Evolutionary conservation across 192 early-diverging fungal genomes (phyloP).

Genomic region (Coemansia sp.): DNA sequence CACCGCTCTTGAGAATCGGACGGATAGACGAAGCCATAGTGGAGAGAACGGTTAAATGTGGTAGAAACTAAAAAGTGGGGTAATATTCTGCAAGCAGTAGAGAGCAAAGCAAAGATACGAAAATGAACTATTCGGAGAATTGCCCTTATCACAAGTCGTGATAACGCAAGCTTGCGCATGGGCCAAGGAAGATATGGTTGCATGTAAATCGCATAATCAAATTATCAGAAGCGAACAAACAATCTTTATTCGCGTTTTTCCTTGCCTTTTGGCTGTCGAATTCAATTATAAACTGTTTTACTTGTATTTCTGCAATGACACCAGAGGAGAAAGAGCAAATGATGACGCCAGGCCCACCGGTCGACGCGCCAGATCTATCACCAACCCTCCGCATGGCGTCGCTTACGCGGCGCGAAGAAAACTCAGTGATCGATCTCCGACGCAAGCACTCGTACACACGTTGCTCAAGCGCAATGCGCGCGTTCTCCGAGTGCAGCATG

Average conservation of each 20-base stretch:
- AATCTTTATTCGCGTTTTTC: not conserved
- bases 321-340: constrained; percentile 37
- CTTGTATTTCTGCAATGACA: constrained; percentile 11
- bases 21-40: constrained; percentile 39
- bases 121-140: not conserved
- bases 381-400: constrained; percentile 35
- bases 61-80: not conserved
- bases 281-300: too few relatives aligned
- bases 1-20: constrained; percentile 47
- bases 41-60: not conserved
- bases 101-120: constrained; percentile 8
- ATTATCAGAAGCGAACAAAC: not conserved
- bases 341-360: constrained; percentile 46
- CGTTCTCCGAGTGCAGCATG: constrained; percentile 49
- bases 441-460: constrained; percentile 41
- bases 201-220: not conserved
- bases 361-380: constrained; percentile 29
- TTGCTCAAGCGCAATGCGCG: constrained; percentile 32
- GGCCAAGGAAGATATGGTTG: not conserved
- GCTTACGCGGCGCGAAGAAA: constrained; percentile 45
- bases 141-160: not conserved
- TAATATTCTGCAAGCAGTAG: constrained; percentile 11
- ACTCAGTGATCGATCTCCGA: constrained; percentile 43
- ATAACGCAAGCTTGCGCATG: not conserved
- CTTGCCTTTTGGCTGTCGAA: not conserved